Conservation (phyloP, 306 rosid species). For the Hippophae rhamnoides region DNA sequence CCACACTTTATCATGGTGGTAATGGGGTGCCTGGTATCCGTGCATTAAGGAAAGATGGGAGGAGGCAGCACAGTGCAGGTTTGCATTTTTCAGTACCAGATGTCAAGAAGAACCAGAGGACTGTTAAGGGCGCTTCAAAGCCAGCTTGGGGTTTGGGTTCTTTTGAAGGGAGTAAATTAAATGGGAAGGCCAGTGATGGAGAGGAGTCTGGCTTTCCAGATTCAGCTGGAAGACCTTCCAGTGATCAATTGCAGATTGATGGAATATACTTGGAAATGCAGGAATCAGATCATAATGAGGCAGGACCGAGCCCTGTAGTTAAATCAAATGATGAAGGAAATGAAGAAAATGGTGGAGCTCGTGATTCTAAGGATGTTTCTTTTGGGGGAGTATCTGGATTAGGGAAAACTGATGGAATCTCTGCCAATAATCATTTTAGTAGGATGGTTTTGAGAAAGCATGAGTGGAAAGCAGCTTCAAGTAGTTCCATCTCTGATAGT, state of each 20-base stretch:
- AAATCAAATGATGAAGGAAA: conserved; percentile 28
- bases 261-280: conserved; percentile 23
- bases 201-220: conserved; percentile 44
- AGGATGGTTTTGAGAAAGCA: conserved; percentile 34
- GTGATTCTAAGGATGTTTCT: conserved; percentile 26
- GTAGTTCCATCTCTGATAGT: conserved; percentile 53
- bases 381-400: conserved; percentile 10
- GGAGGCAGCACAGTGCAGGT: conserved; percentile 35
- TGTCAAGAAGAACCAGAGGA: conserved; percentile 40
- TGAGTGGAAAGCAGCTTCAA: conserved; percentile 28
- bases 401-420: conserved; percentile 25
- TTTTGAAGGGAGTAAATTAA: conserved; percentile 39
- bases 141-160: conserved; percentile 21
- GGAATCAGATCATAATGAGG: conserved; percentile 21
- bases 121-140: conserved; percentile 22
- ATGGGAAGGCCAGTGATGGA: conserved; percentile 49
- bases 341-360: conserved; percentile 23
- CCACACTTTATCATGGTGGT: conserved; percentile 32
- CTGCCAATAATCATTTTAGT: conserved; percentile 25
- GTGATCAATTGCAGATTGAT: conserved; percentile 37
- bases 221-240: conserved; percentile 31
- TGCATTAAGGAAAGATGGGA: conserved; percentile 39
- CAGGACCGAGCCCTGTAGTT: conserved; percentile 22
- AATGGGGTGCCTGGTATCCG: conserved; percentile 35
- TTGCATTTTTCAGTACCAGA: conserved; percentile 30